These are phyloP conservation scores for Fraxinus pennsylvanica DNA, from an alignment of 257 asterid species.

Conservation along the genomic window DNA sequence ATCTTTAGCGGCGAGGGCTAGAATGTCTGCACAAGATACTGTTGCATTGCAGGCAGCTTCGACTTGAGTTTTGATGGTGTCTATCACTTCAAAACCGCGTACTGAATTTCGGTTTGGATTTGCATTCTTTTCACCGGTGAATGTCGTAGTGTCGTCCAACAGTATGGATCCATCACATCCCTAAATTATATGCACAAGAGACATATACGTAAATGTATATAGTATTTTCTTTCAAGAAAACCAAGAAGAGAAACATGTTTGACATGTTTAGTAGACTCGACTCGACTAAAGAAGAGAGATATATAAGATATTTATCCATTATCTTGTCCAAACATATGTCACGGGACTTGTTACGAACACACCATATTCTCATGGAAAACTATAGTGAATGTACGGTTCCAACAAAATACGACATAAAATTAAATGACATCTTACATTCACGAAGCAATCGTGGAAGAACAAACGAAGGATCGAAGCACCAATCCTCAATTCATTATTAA, in stretches of 20 bases:
- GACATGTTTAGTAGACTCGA: no score
- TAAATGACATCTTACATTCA: slow-evolving; percentile 35
- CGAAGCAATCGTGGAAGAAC: slow-evolving; percentile 70
- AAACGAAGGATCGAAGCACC: slow-evolving; percentile 62
- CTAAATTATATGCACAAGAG: slow-evolving; percentile 17
- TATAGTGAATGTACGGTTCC: background rate
- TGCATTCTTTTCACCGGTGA: slow-evolving; percentile 51
- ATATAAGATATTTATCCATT: no score
- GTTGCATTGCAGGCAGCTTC: slow-evolving; percentile 48
- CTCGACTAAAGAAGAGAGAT: no score
- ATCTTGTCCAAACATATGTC: no score
- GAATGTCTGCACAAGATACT: slow-evolving; percentile 54
- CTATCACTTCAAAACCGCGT: slow-evolving; percentile 49
- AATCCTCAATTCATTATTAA: slow-evolving; percentile 40
- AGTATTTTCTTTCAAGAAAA: background rate
- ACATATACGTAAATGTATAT: no score
- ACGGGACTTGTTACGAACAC: no score
- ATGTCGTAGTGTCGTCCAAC: slow-evolving; percentile 41
- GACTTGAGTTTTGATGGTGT: slow-evolving; percentile 46
- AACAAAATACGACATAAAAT: background rate
- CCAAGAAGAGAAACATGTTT: background rate
- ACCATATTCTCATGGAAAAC: background rate
- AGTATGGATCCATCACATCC: slow-evolving; percentile 54
- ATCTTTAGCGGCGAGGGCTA: slow-evolving; percentile 55
- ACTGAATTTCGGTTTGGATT: slow-evolving; percentile 41